phyloP scores from a whole-genome alignment of 148 eudicot species.

The Agrostemma githago region DNA sequence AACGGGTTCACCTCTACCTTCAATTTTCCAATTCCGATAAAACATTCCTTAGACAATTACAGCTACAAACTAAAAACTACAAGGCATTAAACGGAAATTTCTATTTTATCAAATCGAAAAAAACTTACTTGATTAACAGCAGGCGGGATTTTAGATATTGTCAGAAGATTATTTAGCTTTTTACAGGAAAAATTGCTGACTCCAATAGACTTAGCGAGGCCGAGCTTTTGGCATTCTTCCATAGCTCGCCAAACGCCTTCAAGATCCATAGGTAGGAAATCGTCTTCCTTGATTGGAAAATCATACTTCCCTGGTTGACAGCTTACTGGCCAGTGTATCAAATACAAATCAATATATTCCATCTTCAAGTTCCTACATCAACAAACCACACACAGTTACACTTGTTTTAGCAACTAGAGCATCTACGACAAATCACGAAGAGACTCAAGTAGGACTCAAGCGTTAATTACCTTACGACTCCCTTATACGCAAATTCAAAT shows the following conservation, averaged over 20 bases:
- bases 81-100: not conserved
- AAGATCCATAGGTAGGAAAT: constrained; percentile 45
- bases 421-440: not conserved
- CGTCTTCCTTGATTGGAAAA: constrained; percentile 39
- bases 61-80: not conserved
- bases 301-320: constrained; percentile 31
- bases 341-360: constrained; percentile 63
- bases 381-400: not conserved
- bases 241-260: constrained; percentile 61
- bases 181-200: constrained; percentile 67
- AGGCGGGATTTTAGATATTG: constrained; percentile 60
- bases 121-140: constrained; percentile 64
- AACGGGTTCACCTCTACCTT: constrained; percentile 81
- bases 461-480: no score
- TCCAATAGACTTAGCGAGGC: constrained; percentile 68
- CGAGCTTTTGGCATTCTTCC: constrained; percentile 67
- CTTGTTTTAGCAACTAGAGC: not conserved
- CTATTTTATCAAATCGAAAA: no score
- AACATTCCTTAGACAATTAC: not conserved
- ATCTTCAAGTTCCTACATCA: constrained; percentile 49
- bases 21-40: not conserved
- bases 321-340: constrained; percentile 67
- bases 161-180: constrained; percentile 45
- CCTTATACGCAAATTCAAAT: no score
- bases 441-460: no score